phyloP scores from a whole-genome alignment of 2,329 filamentous ascomycete species.

The Setomelanomma holmii region DNA sequence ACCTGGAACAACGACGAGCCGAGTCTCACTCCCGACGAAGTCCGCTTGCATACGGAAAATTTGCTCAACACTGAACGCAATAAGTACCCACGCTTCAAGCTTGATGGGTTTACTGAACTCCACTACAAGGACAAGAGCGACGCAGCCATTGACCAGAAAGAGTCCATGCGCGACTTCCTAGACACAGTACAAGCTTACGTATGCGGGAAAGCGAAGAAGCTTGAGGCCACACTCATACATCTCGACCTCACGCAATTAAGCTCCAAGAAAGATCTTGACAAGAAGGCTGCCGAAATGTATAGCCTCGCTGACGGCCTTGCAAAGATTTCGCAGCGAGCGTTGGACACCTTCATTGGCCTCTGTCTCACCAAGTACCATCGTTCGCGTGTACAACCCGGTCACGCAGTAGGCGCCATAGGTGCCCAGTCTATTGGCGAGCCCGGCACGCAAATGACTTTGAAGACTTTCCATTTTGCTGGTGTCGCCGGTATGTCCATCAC shows the following conservation, averaged over 20 bases:
- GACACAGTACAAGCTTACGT: conserved; percentile 79
- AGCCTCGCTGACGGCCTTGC: conserved; percentile 71
- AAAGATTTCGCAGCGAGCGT: conserved; percentile 79
- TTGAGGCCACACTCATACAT: conserved; percentile 57
- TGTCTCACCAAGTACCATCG: conserved; percentile 91
- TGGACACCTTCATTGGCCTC: conserved; percentile 77
- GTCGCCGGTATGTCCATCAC: conserved; percentile 99
- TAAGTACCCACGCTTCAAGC: conserved; percentile 52
- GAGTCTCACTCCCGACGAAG: conserved; percentile 76
- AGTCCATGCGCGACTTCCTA: conserved; percentile 83
- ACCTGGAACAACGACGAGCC: conserved; percentile 82
- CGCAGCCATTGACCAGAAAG: conserved; percentile 62
- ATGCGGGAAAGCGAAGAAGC: conserved; percentile 65
- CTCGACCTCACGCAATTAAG: conserved; percentile 30
- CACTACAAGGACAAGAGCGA: conserved; percentile 74
- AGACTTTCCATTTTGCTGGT: conserved; percentile 99
- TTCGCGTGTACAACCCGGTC: conserved; percentile 90
- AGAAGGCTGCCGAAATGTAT: conserved; percentile 47
- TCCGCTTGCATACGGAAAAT: conserved; percentile 70
- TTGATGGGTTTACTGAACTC: conserved; percentile 56
- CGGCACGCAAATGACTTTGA: conserved; percentile 98
- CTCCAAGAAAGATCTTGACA: conserved; percentile 11
- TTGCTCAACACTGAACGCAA: conserved; percentile 72
- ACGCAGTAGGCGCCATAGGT: conserved; percentile 94
- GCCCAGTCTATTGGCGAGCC: conserved; percentile 98